Percentiles rank a stretch among this genome's conserved stretches.
Conservation (phyloP, 148 eudicot genomes). For the Rhododendron molle region DNA sequence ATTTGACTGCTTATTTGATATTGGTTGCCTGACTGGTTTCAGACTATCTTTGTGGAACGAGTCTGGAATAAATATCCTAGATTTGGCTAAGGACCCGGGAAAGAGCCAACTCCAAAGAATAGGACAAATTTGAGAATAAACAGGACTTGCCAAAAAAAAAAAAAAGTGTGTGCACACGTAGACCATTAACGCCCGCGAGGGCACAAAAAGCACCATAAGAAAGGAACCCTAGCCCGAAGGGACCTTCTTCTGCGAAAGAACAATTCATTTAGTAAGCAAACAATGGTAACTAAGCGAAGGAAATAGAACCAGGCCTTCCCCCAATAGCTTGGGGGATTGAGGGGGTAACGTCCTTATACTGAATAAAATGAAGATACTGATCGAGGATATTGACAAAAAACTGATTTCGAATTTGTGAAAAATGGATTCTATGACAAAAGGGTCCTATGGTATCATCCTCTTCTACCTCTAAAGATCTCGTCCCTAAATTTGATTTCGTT, state of each 20-base stretch:
- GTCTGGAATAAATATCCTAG: background rate
- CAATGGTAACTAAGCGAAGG: no score
- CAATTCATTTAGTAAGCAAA: no score
- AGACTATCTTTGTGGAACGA: background rate
- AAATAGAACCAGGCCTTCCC: no score
- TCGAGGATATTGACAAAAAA: no score
- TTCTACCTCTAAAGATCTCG: background rate
- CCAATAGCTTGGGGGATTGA: no score
- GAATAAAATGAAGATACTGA: no score
- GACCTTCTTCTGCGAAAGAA: no score
- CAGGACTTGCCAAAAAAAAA: background rate
- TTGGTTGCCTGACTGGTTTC: background rate
- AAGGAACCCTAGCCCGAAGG: no score
- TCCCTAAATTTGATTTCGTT: background rate
- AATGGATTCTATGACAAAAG: background rate
- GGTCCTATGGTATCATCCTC: background rate
- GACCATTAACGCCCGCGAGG: no score
- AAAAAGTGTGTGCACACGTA: rapidly evolving
- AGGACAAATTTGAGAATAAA: background rate
- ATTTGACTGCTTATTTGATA: background rate
- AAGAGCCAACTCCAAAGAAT: background rate
- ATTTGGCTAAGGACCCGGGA: background rate
- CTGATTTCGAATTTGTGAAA: no score
- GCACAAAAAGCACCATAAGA: no score
- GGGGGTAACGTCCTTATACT: no score